Evolutionary conservation across 805 yeast species (phyloP).

Genomic region (Torulaspora maleeae): DNA sequence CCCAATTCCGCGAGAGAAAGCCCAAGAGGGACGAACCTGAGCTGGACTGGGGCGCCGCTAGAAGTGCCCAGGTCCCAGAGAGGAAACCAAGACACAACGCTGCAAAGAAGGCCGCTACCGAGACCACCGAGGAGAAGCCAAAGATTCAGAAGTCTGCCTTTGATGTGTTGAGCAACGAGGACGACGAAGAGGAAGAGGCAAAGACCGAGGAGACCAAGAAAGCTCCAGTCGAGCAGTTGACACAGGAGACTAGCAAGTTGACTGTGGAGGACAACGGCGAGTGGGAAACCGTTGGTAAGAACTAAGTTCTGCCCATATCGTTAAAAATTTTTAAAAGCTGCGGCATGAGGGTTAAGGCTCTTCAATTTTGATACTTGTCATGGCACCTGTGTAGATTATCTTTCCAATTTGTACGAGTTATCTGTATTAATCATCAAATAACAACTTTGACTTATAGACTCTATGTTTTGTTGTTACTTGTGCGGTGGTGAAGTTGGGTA

Average conservation of each 20-base stretch:
- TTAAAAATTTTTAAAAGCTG: too few species aligned
- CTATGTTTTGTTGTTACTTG: background rate
- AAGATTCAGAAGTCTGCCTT: constrained; percentile 44
- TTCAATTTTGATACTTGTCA: background rate
- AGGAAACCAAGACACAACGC: constrained; percentile 26
- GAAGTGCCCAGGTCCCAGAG: constrained; percentile 37
- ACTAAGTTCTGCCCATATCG: constrained; percentile 19
- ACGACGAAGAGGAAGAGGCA: constrained; percentile 39
- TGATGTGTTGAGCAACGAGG: constrained; percentile 48
- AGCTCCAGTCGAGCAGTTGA: constrained; percentile 25
- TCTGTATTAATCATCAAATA: constrained; percentile 1
- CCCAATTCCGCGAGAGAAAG: constrained; percentile 35
- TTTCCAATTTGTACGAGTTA: constrained; percentile 1
- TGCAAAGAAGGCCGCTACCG: constrained; percentile 20
- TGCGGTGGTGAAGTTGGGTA: background rate
- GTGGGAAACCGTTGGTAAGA: constrained; percentile 47
- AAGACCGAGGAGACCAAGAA: constrained; percentile 15
- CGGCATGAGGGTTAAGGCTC: too few species aligned
- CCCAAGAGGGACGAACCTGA: constrained; percentile 36
- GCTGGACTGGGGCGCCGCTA: constrained; percentile 36
- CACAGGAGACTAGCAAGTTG: constrained; percentile 40
- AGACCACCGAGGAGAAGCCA: constrained; percentile 32
- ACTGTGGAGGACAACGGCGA: constrained; percentile 39
- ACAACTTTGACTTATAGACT: constrained; percentile 1
- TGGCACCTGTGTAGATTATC: constrained; percentile 7